Evolutionary conservation across 163 green algal species (phyloP).

Genomic region (Chlamydomonas reinhardtii): DNA sequence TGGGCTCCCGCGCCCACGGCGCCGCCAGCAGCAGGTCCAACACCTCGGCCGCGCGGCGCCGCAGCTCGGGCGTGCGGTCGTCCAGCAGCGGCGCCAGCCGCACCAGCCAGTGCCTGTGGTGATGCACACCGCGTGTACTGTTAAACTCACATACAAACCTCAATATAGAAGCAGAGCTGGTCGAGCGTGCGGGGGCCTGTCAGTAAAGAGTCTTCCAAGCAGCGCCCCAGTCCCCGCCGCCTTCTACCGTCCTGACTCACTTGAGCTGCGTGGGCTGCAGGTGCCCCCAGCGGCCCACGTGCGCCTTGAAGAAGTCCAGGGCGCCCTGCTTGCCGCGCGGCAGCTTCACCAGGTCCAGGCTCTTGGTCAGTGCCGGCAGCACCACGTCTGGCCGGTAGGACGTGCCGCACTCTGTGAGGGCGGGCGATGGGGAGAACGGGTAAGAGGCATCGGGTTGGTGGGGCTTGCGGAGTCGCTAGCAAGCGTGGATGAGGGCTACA

Average conservation of each 20-base stretch:
- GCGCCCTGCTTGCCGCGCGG: constrained; percentile 18
- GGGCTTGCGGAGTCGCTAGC: too few species aligned
- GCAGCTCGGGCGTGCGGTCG: constrained; percentile 19
- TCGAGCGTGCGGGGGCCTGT: too few species aligned
- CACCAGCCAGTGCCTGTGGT: constrained; percentile 40
- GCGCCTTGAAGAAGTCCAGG: constrained; percentile 38
- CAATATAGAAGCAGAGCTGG: too few species aligned
- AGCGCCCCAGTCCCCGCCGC: too few species aligned
- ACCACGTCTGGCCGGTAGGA: constrained; percentile 27
- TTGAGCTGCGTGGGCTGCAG: constrained; percentile 37
- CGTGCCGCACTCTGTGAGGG: constrained; percentile 13
- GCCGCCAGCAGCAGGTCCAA: constrained; percentile 12
- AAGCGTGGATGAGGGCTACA: too few species aligned
- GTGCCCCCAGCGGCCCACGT: neutral
- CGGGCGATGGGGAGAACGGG: too few species aligned
- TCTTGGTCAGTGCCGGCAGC: constrained; percentile 37
- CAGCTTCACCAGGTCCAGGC: constrained; percentile 36
- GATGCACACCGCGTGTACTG: too few species aligned
- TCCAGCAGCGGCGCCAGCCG: constrained; percentile 40
- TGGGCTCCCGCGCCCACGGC: constrained; percentile 31
- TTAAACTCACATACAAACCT: too few species aligned
- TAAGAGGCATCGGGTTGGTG: too few species aligned
- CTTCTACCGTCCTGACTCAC: neutral
- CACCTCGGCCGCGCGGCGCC: constrained; percentile 18
- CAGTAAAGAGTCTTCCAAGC: too few species aligned